Base-by-base conservation (phyloP, 208 protist genomes). In the Acanthamoeba culbertsoni region DNA sequence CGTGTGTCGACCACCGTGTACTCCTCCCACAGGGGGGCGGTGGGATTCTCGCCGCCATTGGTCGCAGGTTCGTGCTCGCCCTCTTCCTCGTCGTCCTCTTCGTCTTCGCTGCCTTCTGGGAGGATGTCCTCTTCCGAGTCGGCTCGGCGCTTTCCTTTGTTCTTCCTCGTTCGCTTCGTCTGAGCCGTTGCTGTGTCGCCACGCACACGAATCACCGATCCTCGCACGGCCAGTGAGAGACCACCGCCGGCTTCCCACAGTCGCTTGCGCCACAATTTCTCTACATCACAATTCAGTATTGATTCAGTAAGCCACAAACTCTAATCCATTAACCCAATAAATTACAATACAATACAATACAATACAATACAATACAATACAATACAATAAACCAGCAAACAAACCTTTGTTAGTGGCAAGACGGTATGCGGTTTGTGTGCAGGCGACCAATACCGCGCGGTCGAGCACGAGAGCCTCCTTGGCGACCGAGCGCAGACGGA, bases 231-330 rank as follows among this genome's bases (percentile, higher is more conserved):
- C 43, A 84, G 43, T 2, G 45, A 2, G 43, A 84, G 37, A 8
- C 35, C 73, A 42, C n/a, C 73, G 26, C 73, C 73, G 37, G 73
- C n/a, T 16, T 84, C 73, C 73, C 73, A 53, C 43, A 84, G 73
- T 20, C 40, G 6, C 28, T 10, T 37, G 7, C 73, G 73, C 73
- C 73, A 84, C 20, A 33, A 26, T 43, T 84, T 84, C 20, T 84
- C 73, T 55, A 59, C 23, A n/a, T 23, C 14, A n/a, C 51, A 14
- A 59, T 23, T n/a, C 14, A 59, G 14, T n/a, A 23, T 59, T 14
- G 23, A 59, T 59, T 59, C 16, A 59, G 16, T 59, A 23, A 23
- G 23, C 51, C 16, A 14, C 23, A 23, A 59, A 59, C 23, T 59
- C 51, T 59, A 59, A n/a, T 23, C 14, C 51, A n/a, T n/a, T n/a